Conservation (phyloP, 768 basidiomycete species). For the Mycena chlorophos region DNA sequence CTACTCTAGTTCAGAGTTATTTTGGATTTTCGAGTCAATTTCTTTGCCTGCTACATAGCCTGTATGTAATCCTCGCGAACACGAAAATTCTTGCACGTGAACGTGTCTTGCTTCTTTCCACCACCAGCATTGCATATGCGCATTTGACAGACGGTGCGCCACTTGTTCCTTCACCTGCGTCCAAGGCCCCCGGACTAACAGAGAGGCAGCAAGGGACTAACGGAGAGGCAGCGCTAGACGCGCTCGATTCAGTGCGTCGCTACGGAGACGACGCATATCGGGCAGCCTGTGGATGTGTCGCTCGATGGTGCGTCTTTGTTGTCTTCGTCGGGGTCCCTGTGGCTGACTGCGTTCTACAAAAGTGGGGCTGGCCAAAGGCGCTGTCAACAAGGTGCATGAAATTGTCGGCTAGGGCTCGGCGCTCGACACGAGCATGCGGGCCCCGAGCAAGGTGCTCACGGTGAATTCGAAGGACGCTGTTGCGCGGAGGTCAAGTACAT, state of each 20-base stretch:
- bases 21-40: no score
- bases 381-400: slow-evolving; percentile 65
- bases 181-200: no score
- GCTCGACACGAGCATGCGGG: slow-evolving; percentile 63
- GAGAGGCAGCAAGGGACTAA: no score
- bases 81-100: no score
- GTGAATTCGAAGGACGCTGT: slow-evolving; percentile 74
- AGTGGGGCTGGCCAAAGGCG: slow-evolving; percentile 63
- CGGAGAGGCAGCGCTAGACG: slow-evolving; percentile 60
- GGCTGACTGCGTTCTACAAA: slow-evolving; percentile 1
- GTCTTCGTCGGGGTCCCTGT: neutral
- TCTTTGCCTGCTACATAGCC: no score
- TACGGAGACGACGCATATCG: slow-evolving; percentile 73
- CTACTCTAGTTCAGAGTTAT: no score
- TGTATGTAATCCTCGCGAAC: no score
- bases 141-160: slow-evolving; percentile 24
- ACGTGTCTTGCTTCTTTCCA: no score
- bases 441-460: slow-evolving; percentile 64
- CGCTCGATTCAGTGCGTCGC: slow-evolving; percentile 83
- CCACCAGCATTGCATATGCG: no score
- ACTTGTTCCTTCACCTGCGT: neutral
- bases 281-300: slow-evolving; percentile 67
- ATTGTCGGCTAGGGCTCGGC: slow-evolving; percentile 72
- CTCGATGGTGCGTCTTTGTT: slow-evolving; percentile 54
- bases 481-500: slow-evolving; percentile 65